These are phyloP conservation scores for Mycena filopes DNA, from an alignment of 768 basidiomycete genomes.

Conservation along the genomic window DNA sequence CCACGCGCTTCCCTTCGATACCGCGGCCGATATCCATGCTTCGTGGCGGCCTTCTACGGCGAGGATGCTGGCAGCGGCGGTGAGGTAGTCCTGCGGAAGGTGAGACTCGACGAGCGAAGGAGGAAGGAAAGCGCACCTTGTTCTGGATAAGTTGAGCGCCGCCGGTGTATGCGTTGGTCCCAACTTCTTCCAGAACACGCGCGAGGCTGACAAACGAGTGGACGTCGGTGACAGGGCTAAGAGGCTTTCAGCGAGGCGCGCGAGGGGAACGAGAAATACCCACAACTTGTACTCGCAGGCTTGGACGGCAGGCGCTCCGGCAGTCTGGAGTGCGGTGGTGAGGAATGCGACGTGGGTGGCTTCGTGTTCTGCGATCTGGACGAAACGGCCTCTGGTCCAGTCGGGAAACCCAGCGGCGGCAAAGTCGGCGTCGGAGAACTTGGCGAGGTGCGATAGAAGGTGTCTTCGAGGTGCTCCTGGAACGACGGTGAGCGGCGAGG, in stretches of 20 bases:
- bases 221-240: slow-evolving; percentile 55
- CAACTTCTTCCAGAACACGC: slow-evolving; percentile 63
- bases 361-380: slow-evolving; percentile 68
- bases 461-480: slow-evolving; percentile 53
- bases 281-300: slow-evolving; percentile 51
- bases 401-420: slow-evolving; percentile 55
- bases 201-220: slow-evolving; percentile 56
- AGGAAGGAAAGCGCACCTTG: slow-evolving; percentile 22
- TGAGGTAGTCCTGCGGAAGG: slow-evolving; percentile 53
- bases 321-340: slow-evolving; percentile 40
- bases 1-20: slow-evolving; percentile 55
- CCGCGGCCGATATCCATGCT: slow-evolving; percentile 57
- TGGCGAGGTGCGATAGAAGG: slow-evolving; percentile 61
- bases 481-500: neutral
- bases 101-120: neutral
- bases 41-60: slow-evolving; percentile 64
- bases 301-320: slow-evolving; percentile 44
- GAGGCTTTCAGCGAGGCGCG: neutral
- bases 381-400: slow-evolving; percentile 61
- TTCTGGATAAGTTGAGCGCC: slow-evolving; percentile 55
- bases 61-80: slow-evolving; percentile 69
- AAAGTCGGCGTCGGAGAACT: slow-evolving; percentile 60
- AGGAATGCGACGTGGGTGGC: slow-evolving; percentile 56
- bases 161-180: slow-evolving; percentile 69
- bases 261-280: neutral